A percentile compares a stretch with the other conserved stretches of the same genome.
phyloP scores from a whole-genome alignment of 345 rosid species.

The Salix koriyanagi region DNA sequence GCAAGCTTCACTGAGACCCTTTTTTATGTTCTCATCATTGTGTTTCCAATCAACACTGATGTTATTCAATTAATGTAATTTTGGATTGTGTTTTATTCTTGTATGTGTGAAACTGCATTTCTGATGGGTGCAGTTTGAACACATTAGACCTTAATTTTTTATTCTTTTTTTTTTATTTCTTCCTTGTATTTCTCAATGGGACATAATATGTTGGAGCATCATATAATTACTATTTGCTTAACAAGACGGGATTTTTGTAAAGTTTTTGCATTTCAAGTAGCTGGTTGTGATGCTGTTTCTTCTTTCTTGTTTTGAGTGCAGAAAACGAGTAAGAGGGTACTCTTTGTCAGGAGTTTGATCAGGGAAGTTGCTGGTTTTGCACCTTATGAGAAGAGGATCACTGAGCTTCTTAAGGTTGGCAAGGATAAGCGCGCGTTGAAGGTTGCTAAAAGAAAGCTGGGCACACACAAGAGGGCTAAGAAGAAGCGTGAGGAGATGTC shows the following conservation, averaged over 20 bases:
- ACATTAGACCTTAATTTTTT: background rate
- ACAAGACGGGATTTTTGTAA: background rate
- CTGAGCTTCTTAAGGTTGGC: constrained; percentile 81
- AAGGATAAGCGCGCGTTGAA: constrained; percentile 85
- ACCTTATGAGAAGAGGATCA: constrained; percentile 82
- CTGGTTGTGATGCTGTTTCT: background rate
- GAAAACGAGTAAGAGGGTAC: constrained; percentile 84
- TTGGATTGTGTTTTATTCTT: background rate
- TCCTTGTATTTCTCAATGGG: background rate
- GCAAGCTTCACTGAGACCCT: background rate
- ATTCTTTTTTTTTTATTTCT: background rate
- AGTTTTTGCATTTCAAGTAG: background rate
- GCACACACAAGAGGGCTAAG: constrained; percentile 93
- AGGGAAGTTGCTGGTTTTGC: constrained; percentile 90
- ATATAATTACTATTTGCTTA: background rate
- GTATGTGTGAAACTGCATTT: background rate
- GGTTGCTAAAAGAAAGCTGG: constrained; percentile 82
- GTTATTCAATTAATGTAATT: background rate
- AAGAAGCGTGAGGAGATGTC: constrained; percentile 94
- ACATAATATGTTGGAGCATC: background rate
- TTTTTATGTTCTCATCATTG: background rate
- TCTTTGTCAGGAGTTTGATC: constrained; percentile 59
- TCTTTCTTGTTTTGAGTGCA: constrained; percentile 7
- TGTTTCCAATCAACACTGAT: background rate
- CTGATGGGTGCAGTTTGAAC: background rate